Evolutionary conservation across 2,329 filamentous ascomycete species (phyloP).

Genomic region (Penicillium sp.): DNA sequence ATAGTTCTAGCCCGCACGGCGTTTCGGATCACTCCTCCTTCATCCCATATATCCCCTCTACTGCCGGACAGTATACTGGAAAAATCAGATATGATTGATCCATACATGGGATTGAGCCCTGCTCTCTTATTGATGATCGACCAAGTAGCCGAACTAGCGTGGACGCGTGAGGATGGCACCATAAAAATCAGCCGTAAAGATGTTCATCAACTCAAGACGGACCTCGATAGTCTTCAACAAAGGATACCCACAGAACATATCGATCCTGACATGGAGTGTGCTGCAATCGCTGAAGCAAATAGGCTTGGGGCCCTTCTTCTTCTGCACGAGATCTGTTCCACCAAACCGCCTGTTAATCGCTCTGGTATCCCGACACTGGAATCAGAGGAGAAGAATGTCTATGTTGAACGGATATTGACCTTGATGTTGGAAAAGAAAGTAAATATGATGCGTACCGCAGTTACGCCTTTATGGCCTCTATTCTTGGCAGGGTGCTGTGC

Average conservation of each 20-base stretch:
- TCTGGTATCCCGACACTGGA: not conserved
- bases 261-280: constrained; percentile 12
- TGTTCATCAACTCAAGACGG: constrained; percentile 1
- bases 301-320: constrained; percentile 21
- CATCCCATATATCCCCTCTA: constrained; percentile 3
- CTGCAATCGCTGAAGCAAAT: constrained; percentile 24
- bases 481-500: constrained; percentile 28
- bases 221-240: constrained; percentile 13
- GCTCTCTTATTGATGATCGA: constrained; percentile 22
- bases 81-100: constrained; percentile 20
- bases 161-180: constrained; percentile 1
- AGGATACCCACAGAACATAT: constrained; percentile 5
- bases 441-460: constrained; percentile 23
- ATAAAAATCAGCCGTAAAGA: not conserved
- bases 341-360: not conserved
- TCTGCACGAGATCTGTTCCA: constrained; percentile 18
- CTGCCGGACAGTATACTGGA: constrained; percentile 12
- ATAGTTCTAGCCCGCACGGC: constrained; percentile 26
- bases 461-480: constrained; percentile 25
- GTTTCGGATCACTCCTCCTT: constrained; percentile 12
- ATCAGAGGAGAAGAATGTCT: constrained; percentile 2
- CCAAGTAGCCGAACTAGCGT: constrained; percentile 20
- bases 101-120: constrained; percentile 26
- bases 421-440: constrained; percentile 14
- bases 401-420: constrained; percentile 15